A percentile compares a stretch with the other conserved stretches of the same genome.
Evolutionary conservation across 108 stramenopile species (phyloP).

Genomic region (Nannochloropsis salina): DNA sequence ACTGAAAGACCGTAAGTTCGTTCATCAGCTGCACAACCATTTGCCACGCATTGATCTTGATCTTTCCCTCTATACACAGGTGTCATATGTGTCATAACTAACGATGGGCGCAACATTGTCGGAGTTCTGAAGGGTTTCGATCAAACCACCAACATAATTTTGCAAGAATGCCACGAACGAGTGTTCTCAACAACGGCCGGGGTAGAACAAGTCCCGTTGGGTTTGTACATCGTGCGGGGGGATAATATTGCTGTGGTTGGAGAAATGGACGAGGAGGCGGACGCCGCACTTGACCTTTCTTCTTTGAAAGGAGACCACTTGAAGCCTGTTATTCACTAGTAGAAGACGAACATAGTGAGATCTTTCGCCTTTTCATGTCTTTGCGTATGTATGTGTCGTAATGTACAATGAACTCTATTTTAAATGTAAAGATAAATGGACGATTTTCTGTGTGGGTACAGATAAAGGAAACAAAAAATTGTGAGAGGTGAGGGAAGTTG

Average conservation of each 20-base stretch:
- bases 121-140: conserved; percentile 51
- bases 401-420: background rate
- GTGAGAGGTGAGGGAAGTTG: too few species aligned
- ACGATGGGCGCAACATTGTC: conserved; percentile 56
- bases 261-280: conserved; percentile 50
- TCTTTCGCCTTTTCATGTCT: background rate
- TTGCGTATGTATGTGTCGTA: background rate
- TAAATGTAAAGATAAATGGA: background rate
- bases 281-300: conserved; percentile 46
- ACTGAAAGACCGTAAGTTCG: conserved; percentile 36
- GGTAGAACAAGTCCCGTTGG: conserved; percentile 53
- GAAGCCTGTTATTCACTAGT: conserved; percentile 46
- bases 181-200: conserved; percentile 53
- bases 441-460: too few species aligned
- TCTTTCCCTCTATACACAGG: conserved; percentile 13
- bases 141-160: conserved; percentile 56
- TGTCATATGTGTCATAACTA: conserved; percentile 48
- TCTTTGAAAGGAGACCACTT: conserved; percentile 43
- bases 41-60: too few species aligned
- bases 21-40: background rate
- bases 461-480: too few species aligned
- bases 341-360: background rate
- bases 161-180: conserved; percentile 58
- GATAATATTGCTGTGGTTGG: conserved; percentile 58
- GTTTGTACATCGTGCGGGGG: conserved; percentile 56